phyloP scores from a whole-genome alignment of 164 flowering plant species.

The Nymphaea thermarum region DNA sequence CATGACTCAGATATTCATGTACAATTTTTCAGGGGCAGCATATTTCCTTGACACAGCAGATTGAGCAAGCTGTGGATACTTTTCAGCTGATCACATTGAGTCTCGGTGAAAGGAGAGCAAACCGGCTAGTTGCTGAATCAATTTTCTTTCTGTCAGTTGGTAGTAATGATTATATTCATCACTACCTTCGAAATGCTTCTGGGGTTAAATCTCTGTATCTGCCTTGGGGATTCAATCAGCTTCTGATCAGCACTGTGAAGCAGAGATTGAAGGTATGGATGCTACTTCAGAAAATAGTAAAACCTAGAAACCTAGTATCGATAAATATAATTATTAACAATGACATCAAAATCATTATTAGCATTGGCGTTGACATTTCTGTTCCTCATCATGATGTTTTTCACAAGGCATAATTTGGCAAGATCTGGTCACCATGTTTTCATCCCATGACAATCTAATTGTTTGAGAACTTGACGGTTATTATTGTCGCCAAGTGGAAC shows the following conservation, averaged over 20 bases:
- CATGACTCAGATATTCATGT: background rate
- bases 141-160: slow-evolving; percentile 77
- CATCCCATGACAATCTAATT: background rate
- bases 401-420: background rate
- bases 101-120: slow-evolving; percentile 58
- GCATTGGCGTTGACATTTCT: background rate
- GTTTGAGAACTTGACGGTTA: no score
- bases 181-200: slow-evolving; percentile 61
- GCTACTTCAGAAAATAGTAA: background rate
- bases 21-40: slow-evolving; percentile 49
- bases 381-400: background rate
- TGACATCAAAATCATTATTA: background rate
- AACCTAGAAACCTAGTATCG: background rate
- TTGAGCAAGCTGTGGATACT: slow-evolving; percentile 75
- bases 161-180: slow-evolving; percentile 73
- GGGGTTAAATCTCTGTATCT: slow-evolving; percentile 50
- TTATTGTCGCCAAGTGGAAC: background rate
- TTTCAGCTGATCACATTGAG: slow-evolving; percentile 45
- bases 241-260: slow-evolving; percentile 40
- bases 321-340: background rate
- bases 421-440: background rate
- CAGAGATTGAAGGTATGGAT: slow-evolving; percentile 58
- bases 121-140: slow-evolving; percentile 45
- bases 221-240: slow-evolving; percentile 79
- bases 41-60: slow-evolving; percentile 66